These are phyloP conservation scores for Colletotrichum tanaceti DNA, from an alignment of 2,329 filamentous ascomycete species.

Conservation along the genomic window DNA sequence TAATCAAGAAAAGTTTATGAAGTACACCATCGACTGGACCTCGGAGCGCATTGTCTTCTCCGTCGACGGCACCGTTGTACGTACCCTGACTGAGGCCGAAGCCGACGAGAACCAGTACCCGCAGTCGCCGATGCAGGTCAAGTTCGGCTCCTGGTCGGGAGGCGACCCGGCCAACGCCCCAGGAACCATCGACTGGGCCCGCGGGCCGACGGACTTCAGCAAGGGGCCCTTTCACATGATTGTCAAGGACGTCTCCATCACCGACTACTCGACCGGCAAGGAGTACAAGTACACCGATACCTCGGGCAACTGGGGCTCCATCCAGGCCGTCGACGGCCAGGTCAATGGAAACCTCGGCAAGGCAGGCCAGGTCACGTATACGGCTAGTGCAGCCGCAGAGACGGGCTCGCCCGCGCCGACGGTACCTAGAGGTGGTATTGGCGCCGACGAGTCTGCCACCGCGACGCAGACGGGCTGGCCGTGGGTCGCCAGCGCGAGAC, in stretches of 20 bases:
- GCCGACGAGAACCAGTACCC: constrained; percentile 84
- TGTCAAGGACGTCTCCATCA: constrained; percentile 79
- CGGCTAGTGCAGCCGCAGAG: constrained; percentile 70
- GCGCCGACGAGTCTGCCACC: constrained; percentile 63
- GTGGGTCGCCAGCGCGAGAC: constrained; percentile 70
- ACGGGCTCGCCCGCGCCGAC: constrained; percentile 71
- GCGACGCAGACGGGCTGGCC: constrained; percentile 73
- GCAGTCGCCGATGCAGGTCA: constrained; percentile 94
- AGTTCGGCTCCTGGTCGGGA: constrained; percentile 91
- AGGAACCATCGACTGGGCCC: constrained; percentile 91
- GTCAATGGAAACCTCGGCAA: constrained; percentile 76
- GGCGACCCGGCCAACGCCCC: constrained; percentile 82
- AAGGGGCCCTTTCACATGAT: constrained; percentile 88
- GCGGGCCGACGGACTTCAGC: constrained; percentile 85
- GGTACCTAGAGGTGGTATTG: constrained; percentile 78
- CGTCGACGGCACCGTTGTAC: constrained; percentile 80
- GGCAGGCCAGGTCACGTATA: constrained; percentile 62
- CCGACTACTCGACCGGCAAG: constrained; percentile 93
- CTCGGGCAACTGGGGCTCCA: constrained; percentile 83
- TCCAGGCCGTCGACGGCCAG: constrained; percentile 80
- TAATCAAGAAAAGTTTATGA: constrained; percentile 83
- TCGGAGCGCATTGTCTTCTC: constrained; percentile 86
- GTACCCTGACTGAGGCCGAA: constrained; percentile 76
- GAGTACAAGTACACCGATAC: constrained; percentile 85
- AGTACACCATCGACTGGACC: constrained; percentile 94